phyloP scores from a whole-genome alignment of 768 basidiomycete genomes.

The Strobilomyces echinocephalus region DNA sequence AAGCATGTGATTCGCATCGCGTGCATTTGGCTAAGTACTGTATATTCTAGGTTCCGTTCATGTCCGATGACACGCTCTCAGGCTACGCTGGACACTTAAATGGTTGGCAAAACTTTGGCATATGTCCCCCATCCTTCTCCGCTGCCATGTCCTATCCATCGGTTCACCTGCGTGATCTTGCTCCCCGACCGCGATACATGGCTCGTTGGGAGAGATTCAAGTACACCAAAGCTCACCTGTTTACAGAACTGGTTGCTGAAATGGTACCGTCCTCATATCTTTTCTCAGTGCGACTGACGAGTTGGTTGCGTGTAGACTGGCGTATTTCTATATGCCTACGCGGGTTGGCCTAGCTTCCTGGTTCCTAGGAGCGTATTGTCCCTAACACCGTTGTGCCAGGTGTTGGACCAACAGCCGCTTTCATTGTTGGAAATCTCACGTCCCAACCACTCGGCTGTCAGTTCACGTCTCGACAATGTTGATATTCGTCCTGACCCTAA shows the following conservation, averaged over 20 bases:
- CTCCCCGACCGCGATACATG: conserved; percentile 36
- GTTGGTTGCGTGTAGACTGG: conserved; percentile 39
- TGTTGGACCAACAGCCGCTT: conserved; percentile 50
- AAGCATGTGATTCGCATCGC: neutral
- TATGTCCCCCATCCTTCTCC: neutral
- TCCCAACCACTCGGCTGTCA: conserved; percentile 46
- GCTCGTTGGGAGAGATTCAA: conserved; percentile 47
- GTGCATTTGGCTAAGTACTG: neutral
- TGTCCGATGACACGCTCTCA: neutral
- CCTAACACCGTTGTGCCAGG: conserved; percentile 30
- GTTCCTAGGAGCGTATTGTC: neutral
- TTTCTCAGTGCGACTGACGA: neutral
- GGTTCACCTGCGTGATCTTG: conserved; percentile 41
- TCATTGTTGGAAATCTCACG: conserved; percentile 43
- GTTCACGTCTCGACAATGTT: conserved; percentile 18
- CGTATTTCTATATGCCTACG: conserved; percentile 56
- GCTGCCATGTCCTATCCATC: conserved; percentile 22
- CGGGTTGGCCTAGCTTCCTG: conserved; percentile 32
- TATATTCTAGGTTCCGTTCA: neutral
- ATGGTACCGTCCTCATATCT: conserved; percentile 32
- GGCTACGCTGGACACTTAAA: conserved; percentile 7
- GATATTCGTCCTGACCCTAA: neutral
- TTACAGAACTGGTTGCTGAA: conserved; percentile 60
- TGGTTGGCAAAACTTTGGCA: neutral
- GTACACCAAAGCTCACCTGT: conserved; percentile 45